Conservation (phyloP, 306 rosid genomes). For the Vigna radiata region DNA sequence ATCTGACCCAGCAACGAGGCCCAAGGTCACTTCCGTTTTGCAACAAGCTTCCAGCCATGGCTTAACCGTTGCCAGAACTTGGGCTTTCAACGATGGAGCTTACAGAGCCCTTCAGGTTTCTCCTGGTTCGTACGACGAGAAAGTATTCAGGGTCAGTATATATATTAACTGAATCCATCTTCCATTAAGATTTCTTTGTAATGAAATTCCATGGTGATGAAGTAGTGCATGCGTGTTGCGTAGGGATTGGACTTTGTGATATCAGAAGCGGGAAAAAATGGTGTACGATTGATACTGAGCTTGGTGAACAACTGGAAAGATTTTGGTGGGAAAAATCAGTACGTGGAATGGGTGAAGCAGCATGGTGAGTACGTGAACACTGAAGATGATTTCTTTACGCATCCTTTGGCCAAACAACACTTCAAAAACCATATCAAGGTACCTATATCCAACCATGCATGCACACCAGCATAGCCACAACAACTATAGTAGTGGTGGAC, state of each 20-base stretch:
- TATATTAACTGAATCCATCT: neutral
- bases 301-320: conserved; percentile 53
- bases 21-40: conserved; percentile 48
- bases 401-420: conserved; percentile 42
- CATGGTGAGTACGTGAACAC: conserved; percentile 31
- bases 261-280: conserved; percentile 51
- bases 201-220: neutral
- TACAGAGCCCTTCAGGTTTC: conserved; percentile 51
- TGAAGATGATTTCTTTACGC: conserved; percentile 53
- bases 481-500: neutral
- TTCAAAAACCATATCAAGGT: conserved; percentile 57
- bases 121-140: conserved; percentile 49
- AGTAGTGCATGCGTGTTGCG: neutral
- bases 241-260: conserved; percentile 54
- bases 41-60: conserved; percentile 46
- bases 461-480: neutral
- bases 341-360: conserved; percentile 49
- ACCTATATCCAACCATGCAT: neutral
- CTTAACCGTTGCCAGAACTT: conserved; percentile 50
- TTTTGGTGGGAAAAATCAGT: conserved; percentile 51
- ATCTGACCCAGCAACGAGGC: conserved; percentile 54
- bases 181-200: neutral
- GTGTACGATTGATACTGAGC: conserved; percentile 47
- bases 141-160: conserved; percentile 15
- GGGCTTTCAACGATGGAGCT: conserved; percentile 50